Percentiles rank a stretch among this genome's conserved stretches.
Conservation (phyloP, 148 eudicot genomes). For the Amaranthus cruentus region DNA sequence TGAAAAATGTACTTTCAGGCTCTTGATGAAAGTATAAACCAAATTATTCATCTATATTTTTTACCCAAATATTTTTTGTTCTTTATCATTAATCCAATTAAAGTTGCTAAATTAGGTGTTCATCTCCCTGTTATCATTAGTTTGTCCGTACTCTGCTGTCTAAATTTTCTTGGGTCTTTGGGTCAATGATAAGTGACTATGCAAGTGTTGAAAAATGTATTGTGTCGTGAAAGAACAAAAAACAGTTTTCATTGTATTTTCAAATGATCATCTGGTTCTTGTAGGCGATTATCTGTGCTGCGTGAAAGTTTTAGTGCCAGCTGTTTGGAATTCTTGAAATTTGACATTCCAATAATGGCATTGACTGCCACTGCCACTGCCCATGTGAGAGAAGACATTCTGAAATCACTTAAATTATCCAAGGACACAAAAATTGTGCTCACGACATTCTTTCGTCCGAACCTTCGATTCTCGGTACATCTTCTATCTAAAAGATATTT, state of each 20-base stretch:
- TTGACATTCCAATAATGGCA: slow-evolving; percentile 92
- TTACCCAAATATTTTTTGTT: too few relatives aligned
- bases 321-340: slow-evolving; percentile 48
- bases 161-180: too few relatives aligned
- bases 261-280: slow-evolving; percentile 6
- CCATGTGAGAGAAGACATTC: slow-evolving; percentile 77
- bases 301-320: slow-evolving; percentile 53
- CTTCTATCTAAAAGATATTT: slow-evolving; percentile 4
- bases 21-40: too few relatives aligned
- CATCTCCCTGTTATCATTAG: too few relatives aligned
- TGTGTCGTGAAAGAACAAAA: too few relatives aligned
- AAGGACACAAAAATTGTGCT: slow-evolving; percentile 55
- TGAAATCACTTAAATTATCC: slow-evolving; percentile 63
- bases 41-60: too few relatives aligned
- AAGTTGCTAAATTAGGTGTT: too few relatives aligned
- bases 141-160: too few relatives aligned
- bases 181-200: too few relatives aligned
- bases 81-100: too few relatives aligned
- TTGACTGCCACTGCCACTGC: slow-evolving; percentile 90
- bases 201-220: too few relatives aligned
- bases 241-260: neutral
- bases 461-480: slow-evolving; percentile 78
- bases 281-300: slow-evolving; percentile 70
- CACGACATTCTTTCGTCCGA: slow-evolving; percentile 85
- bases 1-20: too few relatives aligned